phyloP scores from a whole-genome alignment of 1,284 basidiomycete genomes.

The Ustilago cynodontis region DNA sequence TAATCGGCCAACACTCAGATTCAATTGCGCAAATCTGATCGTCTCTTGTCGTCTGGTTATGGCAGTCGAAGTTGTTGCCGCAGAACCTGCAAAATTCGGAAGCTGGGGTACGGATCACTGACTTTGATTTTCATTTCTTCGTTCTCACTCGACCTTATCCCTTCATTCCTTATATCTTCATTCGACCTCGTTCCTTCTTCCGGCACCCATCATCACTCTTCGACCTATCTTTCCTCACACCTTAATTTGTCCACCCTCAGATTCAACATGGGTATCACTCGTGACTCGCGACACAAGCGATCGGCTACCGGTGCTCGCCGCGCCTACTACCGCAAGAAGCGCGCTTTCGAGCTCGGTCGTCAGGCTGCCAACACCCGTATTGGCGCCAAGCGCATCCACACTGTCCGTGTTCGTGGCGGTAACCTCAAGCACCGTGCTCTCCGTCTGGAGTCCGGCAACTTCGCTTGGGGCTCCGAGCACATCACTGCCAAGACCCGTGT shows the following conservation, averaged over 20 bases:
- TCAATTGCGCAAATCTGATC: not conserved
- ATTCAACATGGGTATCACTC: constrained; percentile 70
- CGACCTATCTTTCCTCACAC: not conserved
- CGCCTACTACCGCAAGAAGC: constrained; percentile 70
- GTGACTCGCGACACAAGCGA: constrained; percentile 70
- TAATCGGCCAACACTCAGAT: no score
- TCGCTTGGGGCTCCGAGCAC: constrained; percentile 70
- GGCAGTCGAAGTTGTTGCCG: not conserved
- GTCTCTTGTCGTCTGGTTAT: not conserved
- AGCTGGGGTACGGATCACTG: constrained; percentile 9
- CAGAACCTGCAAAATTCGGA: not conserved
- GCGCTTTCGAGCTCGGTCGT: constrained; percentile 69
- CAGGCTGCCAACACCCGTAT: constrained; percentile 70
- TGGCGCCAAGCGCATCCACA: constrained; percentile 69
- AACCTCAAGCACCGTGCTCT: constrained; percentile 70
- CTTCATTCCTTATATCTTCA: not conserved
- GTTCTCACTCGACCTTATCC: not conserved
- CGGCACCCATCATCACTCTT: not conserved
- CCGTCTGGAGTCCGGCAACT: constrained; percentile 70
- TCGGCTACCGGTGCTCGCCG: constrained; percentile 68
- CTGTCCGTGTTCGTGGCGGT: constrained; percentile 68
- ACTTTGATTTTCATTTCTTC: constrained; percentile 8
- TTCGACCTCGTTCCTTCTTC: constrained; percentile 2
- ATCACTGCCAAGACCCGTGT: constrained; percentile 70
- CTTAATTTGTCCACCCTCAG: constrained; percentile 11